These are phyloP conservation scores for Coccinonectria pachysandricola DNA, from an alignment of 2,329 filamentous ascomycete genomes.

Conservation along the genomic window DNA sequence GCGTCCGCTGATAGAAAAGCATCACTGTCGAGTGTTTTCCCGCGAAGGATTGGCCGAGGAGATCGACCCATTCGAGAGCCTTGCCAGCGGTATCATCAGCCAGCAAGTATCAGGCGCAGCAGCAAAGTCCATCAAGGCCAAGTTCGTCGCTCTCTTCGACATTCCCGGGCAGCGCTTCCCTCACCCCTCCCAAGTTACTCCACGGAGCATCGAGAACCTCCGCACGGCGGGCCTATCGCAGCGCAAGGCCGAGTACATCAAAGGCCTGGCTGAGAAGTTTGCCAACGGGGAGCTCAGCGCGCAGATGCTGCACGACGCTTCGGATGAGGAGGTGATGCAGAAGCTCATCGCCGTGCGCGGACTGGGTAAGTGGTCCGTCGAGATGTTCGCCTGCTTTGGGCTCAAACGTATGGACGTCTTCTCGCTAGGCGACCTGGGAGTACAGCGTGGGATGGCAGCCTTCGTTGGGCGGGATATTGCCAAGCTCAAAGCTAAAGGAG, in stretches of 20 bases:
- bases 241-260: slow-evolving; percentile 91
- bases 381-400: slow-evolving; percentile 98
- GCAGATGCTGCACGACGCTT: slow-evolving; percentile 62
- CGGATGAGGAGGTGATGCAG: slow-evolving; percentile 78
- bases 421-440: slow-evolving; percentile 80
- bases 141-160: slow-evolving; percentile 67
- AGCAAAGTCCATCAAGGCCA: slow-evolving; percentile 77
- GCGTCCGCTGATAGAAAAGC: slow-evolving; percentile 58
- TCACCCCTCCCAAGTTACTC: slow-evolving; percentile 60
- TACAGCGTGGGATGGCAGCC: slow-evolving; percentile 89
- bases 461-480: slow-evolving; percentile 73
- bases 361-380: slow-evolving; percentile 80
- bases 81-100: slow-evolving; percentile 82
- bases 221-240: slow-evolving; percentile 83
- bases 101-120: slow-evolving; percentile 94
- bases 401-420: slow-evolving; percentile 93
- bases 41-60: slow-evolving; percentile 72
- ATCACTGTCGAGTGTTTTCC: slow-evolving; percentile 72
- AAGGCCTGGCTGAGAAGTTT: slow-evolving; percentile 78
- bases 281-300: slow-evolving; percentile 62
- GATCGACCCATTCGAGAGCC: slow-evolving; percentile 77
- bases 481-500: slow-evolving; percentile 69
- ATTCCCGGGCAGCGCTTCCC: slow-evolving; percentile 48
- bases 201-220: slow-evolving; percentile 52
- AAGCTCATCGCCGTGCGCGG: slow-evolving; percentile 78